Conservation (phyloP, 164 flowering plant species). For the Protea cynaroides region DNA sequence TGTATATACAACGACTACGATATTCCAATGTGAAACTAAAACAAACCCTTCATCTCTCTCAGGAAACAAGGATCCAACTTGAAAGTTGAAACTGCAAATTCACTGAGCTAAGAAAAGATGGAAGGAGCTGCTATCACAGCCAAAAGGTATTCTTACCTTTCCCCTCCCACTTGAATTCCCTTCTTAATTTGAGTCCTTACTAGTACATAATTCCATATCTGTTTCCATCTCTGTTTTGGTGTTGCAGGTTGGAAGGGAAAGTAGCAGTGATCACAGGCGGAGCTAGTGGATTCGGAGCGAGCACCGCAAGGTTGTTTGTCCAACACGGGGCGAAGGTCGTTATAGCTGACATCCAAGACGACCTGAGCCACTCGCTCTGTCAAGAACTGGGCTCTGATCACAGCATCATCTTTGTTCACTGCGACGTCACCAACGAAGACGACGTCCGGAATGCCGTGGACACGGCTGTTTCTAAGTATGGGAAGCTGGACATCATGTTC, state of each 20-base stretch:
- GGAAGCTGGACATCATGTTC: conserved; percentile 27
- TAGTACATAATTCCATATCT: too few relatives aligned
- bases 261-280: background rate
- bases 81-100: too few relatives aligned
- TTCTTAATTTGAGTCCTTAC: too few relatives aligned
- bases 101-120: too few relatives aligned
- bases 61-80: too few relatives aligned
- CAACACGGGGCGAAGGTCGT: background rate
- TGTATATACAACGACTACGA: too few relatives aligned
- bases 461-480: conserved; percentile 13
- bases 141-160: too few relatives aligned
- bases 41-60: too few relatives aligned
- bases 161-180: too few relatives aligned
- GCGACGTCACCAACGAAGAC: conserved; percentile 17
- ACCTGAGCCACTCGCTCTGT: conserved; percentile 7
- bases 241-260: background rate
- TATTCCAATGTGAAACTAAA: too few relatives aligned
- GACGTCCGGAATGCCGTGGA: conserved; percentile 18
- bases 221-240: too few relatives aligned
- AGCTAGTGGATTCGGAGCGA: background rate
- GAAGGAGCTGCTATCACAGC: too few relatives aligned
- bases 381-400: background rate
- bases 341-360: background rate
- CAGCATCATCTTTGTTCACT: conserved; percentile 14
- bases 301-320: background rate